A percentile compares a stretch with the other conserved stretches of the same genome.
These are phyloP conservation scores for Gautieria morchelliformis DNA, from an alignment of 768 basidiomycete genomes.

Conservation along the genomic window DNA sequence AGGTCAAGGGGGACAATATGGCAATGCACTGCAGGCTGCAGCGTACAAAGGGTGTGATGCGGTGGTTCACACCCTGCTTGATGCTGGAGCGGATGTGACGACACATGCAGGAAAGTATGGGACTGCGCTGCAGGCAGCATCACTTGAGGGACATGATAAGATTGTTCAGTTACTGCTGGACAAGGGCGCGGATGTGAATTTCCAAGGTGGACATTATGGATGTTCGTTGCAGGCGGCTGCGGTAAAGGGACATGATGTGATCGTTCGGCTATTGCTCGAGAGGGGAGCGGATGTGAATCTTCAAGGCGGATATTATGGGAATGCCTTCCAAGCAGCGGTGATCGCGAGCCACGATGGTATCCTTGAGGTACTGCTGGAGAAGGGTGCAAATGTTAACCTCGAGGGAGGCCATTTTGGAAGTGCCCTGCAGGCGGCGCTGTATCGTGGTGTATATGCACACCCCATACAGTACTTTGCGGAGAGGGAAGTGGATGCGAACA, in stretches of 20 bases:
- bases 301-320: slow-evolving; percentile 6
- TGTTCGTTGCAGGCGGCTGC: not conserved
- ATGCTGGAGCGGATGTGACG: slow-evolving; percentile 8
- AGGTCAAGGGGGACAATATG: slow-evolving; percentile 5
- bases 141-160: not conserved
- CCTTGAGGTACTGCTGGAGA: slow-evolving; percentile 3
- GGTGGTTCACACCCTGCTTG: slow-evolving; percentile 2
- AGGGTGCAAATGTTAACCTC: slow-evolving; percentile 7
- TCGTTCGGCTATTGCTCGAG: slow-evolving; percentile 1
- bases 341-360: not conserved
- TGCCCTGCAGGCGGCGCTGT: not conserved
- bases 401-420: slow-evolving; percentile 1
- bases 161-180: slow-evolving; percentile 5
- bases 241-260: not conserved
- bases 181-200: slow-evolving; percentile 8
- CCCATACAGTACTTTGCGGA: slow-evolving; percentile 2
- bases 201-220: not conserved
- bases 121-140: not conserved
- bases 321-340: slow-evolving; percentile 1
- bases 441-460: not conserved
- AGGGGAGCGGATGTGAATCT: slow-evolving; percentile 6
- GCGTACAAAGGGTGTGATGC: not conserved
- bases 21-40: slow-evolving; percentile 5
- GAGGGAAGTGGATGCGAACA: not conserved
- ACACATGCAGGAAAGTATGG: slow-evolving; percentile 4